These are phyloP conservation scores for Solanum neorickii DNA, from an alignment of 257 asterid species.

Conservation along the genomic window DNA sequence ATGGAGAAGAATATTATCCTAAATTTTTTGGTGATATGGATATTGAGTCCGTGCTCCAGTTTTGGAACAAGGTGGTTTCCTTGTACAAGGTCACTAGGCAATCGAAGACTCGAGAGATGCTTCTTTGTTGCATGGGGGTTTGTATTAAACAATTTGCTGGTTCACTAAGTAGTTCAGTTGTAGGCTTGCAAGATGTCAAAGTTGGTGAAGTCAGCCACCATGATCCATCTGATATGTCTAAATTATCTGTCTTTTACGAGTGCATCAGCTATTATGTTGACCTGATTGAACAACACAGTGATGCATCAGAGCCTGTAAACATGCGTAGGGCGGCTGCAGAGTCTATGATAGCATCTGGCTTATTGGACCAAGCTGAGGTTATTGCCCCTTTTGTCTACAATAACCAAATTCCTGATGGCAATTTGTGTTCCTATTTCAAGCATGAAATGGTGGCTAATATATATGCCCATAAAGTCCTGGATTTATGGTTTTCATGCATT, in stretches of 20 bases:
- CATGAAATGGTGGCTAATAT: slow-evolving; percentile 24
- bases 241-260: slow-evolving; percentile 27
- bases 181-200: slow-evolving; percentile 12
- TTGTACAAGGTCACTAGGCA: slow-evolving; percentile 61
- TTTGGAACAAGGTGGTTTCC: slow-evolving; percentile 72
- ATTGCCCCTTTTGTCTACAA: slow-evolving; percentile 35
- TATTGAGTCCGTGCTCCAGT: slow-evolving; percentile 31
- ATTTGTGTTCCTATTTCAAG: slow-evolving; percentile 12
- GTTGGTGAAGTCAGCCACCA: slow-evolving; percentile 6
- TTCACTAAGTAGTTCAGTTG: slow-evolving; percentile 27
- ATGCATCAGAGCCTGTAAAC: slow-evolving; percentile 66
- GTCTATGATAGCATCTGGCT: slow-evolving; percentile 72
- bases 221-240: slow-evolving; percentile 10
- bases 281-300: slow-evolving; percentile 42
- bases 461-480: slow-evolving; percentile 48
- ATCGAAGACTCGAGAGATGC: slow-evolving; percentile 59
- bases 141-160: slow-evolving; percentile 46
- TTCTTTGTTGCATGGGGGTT: slow-evolving; percentile 88
- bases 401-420: slow-evolving; percentile 16
- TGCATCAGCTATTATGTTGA: slow-evolving; percentile 49
- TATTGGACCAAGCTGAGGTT: slow-evolving; percentile 42
- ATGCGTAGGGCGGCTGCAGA: slow-evolving; percentile 88
- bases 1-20: slow-evolving; percentile 15
- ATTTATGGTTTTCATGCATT: slow-evolving; percentile 60
- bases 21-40: slow-evolving; percentile 45